Conservation (phyloP, 345 rosid species). For the Triadica sebifera region DNA sequence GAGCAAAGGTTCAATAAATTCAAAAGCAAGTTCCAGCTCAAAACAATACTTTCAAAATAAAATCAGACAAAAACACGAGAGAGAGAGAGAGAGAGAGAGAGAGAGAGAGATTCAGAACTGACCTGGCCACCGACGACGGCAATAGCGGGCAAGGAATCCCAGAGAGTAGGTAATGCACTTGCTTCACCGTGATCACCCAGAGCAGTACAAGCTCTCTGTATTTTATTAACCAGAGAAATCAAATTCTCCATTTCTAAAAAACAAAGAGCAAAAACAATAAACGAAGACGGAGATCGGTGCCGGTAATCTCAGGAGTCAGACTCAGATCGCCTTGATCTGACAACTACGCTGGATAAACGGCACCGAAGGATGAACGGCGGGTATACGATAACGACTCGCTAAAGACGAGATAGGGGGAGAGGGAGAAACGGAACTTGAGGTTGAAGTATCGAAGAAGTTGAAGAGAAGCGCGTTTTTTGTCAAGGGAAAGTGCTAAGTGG, state of each 20-base stretch:
- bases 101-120: conserved; percentile 6
- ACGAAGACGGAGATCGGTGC: not conserved
- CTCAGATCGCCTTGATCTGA: conserved; percentile 20
- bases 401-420: not conserved
- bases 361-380: not conserved
- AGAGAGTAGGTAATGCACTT: conserved; percentile 86
- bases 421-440: not conserved
- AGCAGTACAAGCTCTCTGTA: conserved; percentile 99
- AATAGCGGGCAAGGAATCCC: conserved; percentile 96
- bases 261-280: not conserved
- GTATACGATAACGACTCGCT: not conserved
- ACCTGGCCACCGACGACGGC: conserved; percentile 99
- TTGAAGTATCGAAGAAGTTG: not conserved
- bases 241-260: conserved; percentile 68
- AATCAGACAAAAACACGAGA: conserved; percentile 10
- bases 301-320: not conserved
- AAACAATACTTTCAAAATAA: no score
- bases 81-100: conserved; percentile 13
- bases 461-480: conserved; percentile 6
- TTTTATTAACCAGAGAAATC: conserved; percentile 89
- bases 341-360: no score
- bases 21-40: not conserved
- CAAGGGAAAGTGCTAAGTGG: not conserved
- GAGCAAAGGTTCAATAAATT: not conserved
- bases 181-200: conserved; percentile 96